These are phyloP conservation scores for Thinopyrum elongatum DNA, from an alignment of 176 grass and related monocot genomes.

Conservation along the genomic window DNA sequence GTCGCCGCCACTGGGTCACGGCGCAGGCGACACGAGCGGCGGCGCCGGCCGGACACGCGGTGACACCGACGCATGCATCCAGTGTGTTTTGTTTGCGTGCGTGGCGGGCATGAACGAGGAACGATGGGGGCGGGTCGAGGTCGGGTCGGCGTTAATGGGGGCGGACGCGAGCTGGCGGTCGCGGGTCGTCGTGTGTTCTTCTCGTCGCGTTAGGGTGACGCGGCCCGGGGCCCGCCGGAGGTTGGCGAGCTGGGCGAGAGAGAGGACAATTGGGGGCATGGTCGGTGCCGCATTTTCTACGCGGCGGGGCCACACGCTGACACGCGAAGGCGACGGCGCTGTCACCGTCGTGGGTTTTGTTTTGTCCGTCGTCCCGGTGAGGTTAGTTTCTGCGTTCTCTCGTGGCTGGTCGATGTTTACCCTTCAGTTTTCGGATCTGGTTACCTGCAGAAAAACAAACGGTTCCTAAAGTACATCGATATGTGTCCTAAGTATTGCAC, in stretches of 20 bases:
- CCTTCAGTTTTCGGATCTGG: too few species aligned
- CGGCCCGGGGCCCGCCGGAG: not conserved
- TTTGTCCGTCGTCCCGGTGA: not conserved
- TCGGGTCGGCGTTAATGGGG: not conserved
- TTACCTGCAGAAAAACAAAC: too few species aligned
- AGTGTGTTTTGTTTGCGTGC: not conserved
- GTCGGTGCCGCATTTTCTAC: conserved; percentile 43
- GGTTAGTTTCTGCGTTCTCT: not conserved
- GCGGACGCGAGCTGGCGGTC: too few species aligned
- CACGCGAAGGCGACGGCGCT: conserved; percentile 5
- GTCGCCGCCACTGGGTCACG: too few species aligned
- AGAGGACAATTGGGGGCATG: not conserved
- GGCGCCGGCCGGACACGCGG: too few species aligned
- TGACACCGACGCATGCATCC: too few species aligned
- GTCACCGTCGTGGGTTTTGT: not conserved
- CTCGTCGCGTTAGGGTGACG: not conserved
- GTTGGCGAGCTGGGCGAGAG: not conserved
- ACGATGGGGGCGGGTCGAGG: too few species aligned
- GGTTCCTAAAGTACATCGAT: too few species aligned
- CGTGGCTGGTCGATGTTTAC: too few species aligned
- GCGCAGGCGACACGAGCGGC: too few species aligned
- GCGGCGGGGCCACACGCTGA: not conserved
- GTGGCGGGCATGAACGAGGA: not conserved
- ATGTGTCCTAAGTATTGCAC: too few species aligned
- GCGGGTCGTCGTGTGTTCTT: not conserved